Evolutionary conservation across 1,284 basidiomycete species (phyloP).

Genomic region (Irpex sp.): DNA sequence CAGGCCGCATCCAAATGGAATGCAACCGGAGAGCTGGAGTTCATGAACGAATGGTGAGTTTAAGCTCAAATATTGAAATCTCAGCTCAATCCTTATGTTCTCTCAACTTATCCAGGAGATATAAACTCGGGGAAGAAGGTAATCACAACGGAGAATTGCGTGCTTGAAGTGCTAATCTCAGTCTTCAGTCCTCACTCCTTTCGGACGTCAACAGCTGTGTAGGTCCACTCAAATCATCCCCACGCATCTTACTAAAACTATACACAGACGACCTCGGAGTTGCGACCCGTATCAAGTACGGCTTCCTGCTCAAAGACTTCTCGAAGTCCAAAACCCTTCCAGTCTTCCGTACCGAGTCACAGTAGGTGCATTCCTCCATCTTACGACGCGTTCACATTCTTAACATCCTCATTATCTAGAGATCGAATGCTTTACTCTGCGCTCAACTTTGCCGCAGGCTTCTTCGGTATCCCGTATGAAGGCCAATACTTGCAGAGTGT

Average conservation of each 20-base stretch:
- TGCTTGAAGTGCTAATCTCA: slow-evolving; percentile 1
- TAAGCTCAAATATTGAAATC: background rate
- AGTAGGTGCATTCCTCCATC: slow-evolving; percentile 41
- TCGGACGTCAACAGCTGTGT: slow-evolving; percentile 80
- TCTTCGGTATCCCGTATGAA: slow-evolving; percentile 81
- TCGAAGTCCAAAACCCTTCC: slow-evolving; percentile 68
- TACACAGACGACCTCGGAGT: slow-evolving; percentile 64
- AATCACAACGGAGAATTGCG: background rate
- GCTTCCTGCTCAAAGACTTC: slow-evolving; percentile 78
- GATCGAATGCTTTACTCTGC: slow-evolving; percentile 84
- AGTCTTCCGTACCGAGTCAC: slow-evolving; percentile 86
- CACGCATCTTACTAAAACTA: background rate
- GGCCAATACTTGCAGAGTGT: slow-evolving; percentile 80
- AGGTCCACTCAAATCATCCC: slow-evolving; percentile 21
- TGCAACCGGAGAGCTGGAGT: slow-evolving; percentile 59
- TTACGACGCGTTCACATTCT: background rate
- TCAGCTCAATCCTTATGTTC: slow-evolving; percentile 1
- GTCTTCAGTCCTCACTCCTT: slow-evolving; percentile 67
- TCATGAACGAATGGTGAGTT: slow-evolving; percentile 71
- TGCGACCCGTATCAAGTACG: slow-evolving; percentile 76
- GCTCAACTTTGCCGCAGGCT: slow-evolving; percentile 82
- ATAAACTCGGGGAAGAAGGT: slow-evolving; percentile 80
- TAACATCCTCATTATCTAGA: slow-evolving; percentile 26
- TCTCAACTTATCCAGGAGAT: slow-evolving; percentile 50
- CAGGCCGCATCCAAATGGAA: slow-evolving; percentile 54